Percentiles rank a stretch among this genome's conserved stretches.
phyloP scores from a whole-genome alignment of 345 rosid genomes.

The Corchorus capsularis region DNA sequence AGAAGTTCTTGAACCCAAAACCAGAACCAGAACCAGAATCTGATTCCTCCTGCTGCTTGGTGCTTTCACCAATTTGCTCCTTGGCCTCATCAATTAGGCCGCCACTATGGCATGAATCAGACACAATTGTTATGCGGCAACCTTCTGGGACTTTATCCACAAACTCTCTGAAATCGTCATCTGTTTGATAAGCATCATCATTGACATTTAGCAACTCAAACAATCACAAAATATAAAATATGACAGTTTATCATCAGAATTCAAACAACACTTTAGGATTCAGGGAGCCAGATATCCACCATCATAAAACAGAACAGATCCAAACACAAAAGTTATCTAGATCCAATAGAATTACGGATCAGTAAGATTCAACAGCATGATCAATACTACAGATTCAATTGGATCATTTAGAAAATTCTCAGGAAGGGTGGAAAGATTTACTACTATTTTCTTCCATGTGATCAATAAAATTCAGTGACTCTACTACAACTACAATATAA shows the following conservation, averaged over 20 bases:
- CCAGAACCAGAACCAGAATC: constrained; percentile 31
- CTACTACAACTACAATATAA: no score
- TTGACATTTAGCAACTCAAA: not conserved
- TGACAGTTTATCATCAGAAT: not conserved
- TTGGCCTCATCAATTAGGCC: constrained; percentile 92
- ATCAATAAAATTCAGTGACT: no score
- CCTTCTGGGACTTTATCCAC: constrained; percentile 74
- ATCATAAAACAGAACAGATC: not conserved
- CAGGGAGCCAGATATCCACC: not conserved
- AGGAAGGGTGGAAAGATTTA: no score
- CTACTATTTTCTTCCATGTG: no score
- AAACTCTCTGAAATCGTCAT: constrained; percentile 87
- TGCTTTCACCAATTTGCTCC: constrained; percentile 97
- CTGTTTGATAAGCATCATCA: constrained; percentile 38
- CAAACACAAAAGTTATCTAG: no score
- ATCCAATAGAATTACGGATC: no score
- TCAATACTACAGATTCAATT: no score
- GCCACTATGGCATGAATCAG: constrained; percentile 96
- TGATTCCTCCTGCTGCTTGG: constrained; percentile 46
- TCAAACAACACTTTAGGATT: not conserved
- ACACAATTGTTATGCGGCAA: constrained; percentile 66
- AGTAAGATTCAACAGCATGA: no score
- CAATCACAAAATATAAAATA: not conserved
- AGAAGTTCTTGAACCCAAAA: constrained; percentile 52
- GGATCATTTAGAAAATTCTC: no score